phyloP scores from a whole-genome alignment of 306 rosid genomes.

The Neltuma alba region DNA sequence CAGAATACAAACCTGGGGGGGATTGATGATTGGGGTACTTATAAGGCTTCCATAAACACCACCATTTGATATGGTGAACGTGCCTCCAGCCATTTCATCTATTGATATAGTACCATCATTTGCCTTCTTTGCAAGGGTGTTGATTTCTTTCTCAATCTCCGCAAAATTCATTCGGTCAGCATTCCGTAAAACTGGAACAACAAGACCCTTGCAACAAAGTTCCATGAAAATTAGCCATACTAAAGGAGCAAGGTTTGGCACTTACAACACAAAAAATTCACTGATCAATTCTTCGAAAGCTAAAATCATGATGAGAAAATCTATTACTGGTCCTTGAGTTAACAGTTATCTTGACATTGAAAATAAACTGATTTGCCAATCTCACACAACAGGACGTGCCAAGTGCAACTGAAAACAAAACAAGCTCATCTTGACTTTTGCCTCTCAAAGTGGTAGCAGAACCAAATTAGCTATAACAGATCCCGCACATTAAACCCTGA shows the following conservation, averaged over 20 bases:
- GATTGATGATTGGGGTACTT: conserved; percentile 65
- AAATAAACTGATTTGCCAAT: background rate
- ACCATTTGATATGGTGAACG: conserved; percentile 63
- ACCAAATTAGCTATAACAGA: background rate
- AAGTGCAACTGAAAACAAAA: background rate
- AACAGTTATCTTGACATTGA: background rate
- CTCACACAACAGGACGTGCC: background rate
- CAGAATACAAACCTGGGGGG: conserved; percentile 51
- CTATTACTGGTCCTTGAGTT: background rate
- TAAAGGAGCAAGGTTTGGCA: background rate
- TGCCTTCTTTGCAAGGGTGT: conserved; percentile 60
- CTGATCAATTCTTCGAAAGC: background rate
- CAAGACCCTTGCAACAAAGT: conserved; percentile 52
- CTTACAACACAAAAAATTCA: background rate
- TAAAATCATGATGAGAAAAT: background rate
- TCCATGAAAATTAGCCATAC: conserved; percentile 6
- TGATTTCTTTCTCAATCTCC: conserved; percentile 60
- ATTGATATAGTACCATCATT: conserved; percentile 57
- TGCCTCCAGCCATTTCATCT: conserved; percentile 71
- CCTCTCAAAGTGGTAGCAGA: background rate
- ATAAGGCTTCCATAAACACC: conserved; percentile 68
- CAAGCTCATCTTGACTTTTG: background rate
- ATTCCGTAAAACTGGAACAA: conserved; percentile 58
- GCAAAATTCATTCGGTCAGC: conserved; percentile 57
- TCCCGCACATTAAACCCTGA: background rate